These are phyloP conservation scores for Camelina hispida DNA, from an alignment of 345 rosid genomes.

Conservation along the genomic window DNA sequence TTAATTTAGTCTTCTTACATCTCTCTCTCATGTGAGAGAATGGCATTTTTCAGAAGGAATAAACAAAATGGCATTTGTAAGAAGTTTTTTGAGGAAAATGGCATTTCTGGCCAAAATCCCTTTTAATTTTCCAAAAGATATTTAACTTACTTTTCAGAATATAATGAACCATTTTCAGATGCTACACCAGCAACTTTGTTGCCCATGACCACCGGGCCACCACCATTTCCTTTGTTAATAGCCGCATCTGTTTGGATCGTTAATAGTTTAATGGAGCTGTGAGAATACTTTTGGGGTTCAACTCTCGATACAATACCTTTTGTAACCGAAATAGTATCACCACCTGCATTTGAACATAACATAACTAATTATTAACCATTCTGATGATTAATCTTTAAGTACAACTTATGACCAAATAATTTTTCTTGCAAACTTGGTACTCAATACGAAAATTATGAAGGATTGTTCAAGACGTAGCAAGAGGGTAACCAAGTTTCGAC, in stretches of 20 bases:
- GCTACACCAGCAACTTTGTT: conserved; percentile 64
- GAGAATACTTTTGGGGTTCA: conserved; percentile 68
- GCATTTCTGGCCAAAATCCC: too few relatives aligned
- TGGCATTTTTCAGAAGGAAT: too few relatives aligned
- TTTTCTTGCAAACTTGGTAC: neutral
- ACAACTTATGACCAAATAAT: neutral
- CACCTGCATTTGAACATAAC: too few relatives aligned
- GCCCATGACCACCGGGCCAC: conserved; percentile 78
- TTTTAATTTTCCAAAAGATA: too few relatives aligned
- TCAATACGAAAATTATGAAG: neutral
- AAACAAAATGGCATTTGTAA: too few relatives aligned
- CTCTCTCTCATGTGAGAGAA: too few relatives aligned
- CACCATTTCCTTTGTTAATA: conserved; percentile 70
- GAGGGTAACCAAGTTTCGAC: too few relatives aligned
- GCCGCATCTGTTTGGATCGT: conserved; percentile 83
- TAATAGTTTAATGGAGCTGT: conserved; percentile 67
- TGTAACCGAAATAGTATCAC: conserved; percentile 67
- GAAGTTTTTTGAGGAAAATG: too few relatives aligned
- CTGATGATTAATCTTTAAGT: neutral
- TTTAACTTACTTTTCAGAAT: too few relatives aligned
- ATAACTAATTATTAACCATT: neutral
- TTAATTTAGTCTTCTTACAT: too few relatives aligned
- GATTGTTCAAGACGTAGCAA: conserved; percentile 35
- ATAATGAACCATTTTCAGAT: too few relatives aligned
- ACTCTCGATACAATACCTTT: conserved; percentile 80